phyloP scores from a whole-genome alignment of 306 rosid species.

The Rosa multiflora region DNA sequence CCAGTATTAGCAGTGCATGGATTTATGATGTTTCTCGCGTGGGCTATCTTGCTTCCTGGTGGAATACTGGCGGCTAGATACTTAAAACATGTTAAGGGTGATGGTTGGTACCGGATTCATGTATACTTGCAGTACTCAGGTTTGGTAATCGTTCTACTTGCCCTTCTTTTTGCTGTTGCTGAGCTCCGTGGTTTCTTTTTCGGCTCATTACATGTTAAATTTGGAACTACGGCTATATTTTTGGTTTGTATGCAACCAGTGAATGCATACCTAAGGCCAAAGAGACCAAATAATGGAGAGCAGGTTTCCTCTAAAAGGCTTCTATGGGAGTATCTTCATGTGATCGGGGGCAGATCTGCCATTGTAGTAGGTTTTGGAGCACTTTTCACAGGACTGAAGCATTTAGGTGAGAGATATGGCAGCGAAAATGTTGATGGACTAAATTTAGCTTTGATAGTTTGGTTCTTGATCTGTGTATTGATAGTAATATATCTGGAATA shows the following conservation, averaged over 20 bases:
- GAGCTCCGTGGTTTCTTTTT: conserved; percentile 81
- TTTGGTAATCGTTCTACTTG: conserved; percentile 68
- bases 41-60: conserved; percentile 92
- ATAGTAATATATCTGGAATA: conserved; percentile 59
- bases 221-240: conserved; percentile 62
- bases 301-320: conserved; percentile 52
- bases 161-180: conserved; percentile 88
- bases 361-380: conserved; percentile 68
- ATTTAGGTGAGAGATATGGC: conserved; percentile 72
- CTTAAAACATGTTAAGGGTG: conserved; percentile 89
- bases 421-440: conserved; percentile 71
- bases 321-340: conserved; percentile 78
- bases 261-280: conserved; percentile 71
- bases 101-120: conserved; percentile 86
- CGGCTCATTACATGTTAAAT: conserved; percentile 73
- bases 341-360: conserved; percentile 69
- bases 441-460: conserved; percentile 61
- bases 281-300: conserved; percentile 53
- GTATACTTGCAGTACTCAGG: conserved; percentile 94
- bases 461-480: conserved; percentile 63
- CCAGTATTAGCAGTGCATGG: conserved; percentile 95
- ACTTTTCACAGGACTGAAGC: conserved; percentile 84
- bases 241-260: conserved; percentile 73
- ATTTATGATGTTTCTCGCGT: conserved; percentile 92
- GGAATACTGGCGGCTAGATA: conserved; percentile 85